Percentiles rank a stretch among this genome's conserved stretches.
These are phyloP conservation scores for Suhomyces anneliseae DNA, from an alignment of 1,139 yeast genomes.

Conservation along the genomic window DNA sequence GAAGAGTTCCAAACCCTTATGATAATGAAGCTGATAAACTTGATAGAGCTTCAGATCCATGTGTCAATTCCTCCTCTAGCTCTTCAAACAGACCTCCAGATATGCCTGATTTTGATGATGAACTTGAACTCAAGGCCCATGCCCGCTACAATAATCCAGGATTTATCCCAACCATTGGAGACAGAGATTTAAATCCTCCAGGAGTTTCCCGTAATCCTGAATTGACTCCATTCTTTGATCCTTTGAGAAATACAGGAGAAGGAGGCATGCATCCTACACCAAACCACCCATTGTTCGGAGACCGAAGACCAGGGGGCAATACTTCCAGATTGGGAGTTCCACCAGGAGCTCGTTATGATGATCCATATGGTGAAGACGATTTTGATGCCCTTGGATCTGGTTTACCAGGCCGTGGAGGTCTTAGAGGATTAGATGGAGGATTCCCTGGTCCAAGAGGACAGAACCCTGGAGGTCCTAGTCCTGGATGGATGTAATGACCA, in stretches of 20 bases:
- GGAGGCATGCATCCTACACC: conserved; percentile 59
- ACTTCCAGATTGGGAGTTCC: conserved; percentile 39
- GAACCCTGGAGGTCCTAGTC: conserved; percentile 6
- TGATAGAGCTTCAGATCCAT: not conserved
- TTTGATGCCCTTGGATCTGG: conserved; percentile 45
- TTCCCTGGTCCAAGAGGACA: conserved; percentile 9
- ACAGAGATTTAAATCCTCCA: conserved; percentile 52
- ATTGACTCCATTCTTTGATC: conserved; percentile 43
- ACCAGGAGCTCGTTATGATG: conserved; percentile 56
- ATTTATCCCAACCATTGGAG: conserved; percentile 43
- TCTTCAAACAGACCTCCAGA: conserved; percentile 11
- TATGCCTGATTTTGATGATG: conserved; percentile 32
- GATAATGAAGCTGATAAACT: conserved; percentile 10
- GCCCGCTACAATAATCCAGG: conserved; percentile 5
- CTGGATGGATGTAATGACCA: conserved; percentile 1
- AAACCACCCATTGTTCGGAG: conserved; percentile 50
- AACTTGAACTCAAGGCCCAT: conserved; percentile 20
- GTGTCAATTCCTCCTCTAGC: not conserved
- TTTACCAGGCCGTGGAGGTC: conserved; percentile 33
- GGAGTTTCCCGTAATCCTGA: conserved; percentile 45
- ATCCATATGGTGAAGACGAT: conserved; percentile 50
- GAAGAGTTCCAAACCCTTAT: conserved; percentile 7
- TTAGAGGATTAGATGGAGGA: conserved; percentile 2
- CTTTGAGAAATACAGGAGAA: conserved; percentile 21
- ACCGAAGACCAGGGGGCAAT: conserved; percentile 21